Conservation (phyloP, 768 basidiomycete genomes). For the Kwoniella europaea region DNA sequence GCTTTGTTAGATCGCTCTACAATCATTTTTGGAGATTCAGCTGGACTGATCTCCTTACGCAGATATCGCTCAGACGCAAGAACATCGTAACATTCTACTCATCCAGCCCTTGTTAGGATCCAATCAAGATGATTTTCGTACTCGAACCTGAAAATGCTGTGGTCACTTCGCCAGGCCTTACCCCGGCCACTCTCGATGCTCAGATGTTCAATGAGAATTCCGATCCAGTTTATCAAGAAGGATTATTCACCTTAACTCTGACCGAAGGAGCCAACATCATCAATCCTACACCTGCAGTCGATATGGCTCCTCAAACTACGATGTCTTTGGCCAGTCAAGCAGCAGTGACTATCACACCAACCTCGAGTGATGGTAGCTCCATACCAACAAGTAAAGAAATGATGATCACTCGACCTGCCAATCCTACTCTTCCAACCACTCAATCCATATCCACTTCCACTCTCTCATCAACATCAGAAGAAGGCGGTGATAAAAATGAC, state of each 20-base stretch:
- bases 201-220: background rate
- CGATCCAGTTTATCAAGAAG: background rate
- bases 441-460: background rate
- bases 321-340: background rate
- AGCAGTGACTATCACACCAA: background rate
- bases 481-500: background rate
- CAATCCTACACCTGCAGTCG: background rate
- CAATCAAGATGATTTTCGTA: constrained; percentile 22
- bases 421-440: constrained; percentile 3
- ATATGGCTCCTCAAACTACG: background rate
- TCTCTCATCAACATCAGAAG: background rate
- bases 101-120: background rate
- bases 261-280: constrained; percentile 20
- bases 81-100: background rate
- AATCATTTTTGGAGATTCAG: background rate
- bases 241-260: constrained; percentile 3
- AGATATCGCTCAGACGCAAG: too few species aligned
- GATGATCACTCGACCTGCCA: constrained; percentile 13
- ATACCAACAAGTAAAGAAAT: constrained; percentile 1
- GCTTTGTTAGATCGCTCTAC: too few species aligned
- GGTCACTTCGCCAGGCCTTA: background rate
- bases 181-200: background rate
- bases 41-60: background rate
- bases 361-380: background rate
- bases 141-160: constrained; percentile 7